phyloP scores from a whole-genome alignment of 345 rosid genomes.

The Limnanthes douglasii region DNA sequence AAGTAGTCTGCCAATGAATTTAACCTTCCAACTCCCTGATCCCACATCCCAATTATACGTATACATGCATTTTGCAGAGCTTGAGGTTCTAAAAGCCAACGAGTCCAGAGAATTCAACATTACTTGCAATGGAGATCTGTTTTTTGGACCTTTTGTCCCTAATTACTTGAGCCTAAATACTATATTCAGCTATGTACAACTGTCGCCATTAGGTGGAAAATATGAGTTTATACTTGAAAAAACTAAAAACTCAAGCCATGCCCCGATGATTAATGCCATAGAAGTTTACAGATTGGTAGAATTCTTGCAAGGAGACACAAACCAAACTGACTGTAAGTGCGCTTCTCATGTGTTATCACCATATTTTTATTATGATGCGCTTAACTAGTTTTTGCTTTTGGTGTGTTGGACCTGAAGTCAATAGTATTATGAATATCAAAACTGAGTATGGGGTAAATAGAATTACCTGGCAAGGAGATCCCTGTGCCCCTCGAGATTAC shows the following conservation, averaged over 20 bases:
- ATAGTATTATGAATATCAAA: conserved; percentile 15
- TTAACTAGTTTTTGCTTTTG: background rate
- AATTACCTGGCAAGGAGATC: conserved; percentile 43
- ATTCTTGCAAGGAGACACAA: conserved; percentile 7
- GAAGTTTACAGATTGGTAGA: conserved; percentile 11
- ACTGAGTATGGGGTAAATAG: conserved; percentile 15
- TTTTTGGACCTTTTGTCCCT: conserved; percentile 7
- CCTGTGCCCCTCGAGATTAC: conserved; percentile 12
- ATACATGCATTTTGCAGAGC: conserved; percentile 24
- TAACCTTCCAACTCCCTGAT: background rate
- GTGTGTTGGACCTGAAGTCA: too few species aligned
- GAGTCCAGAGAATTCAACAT: conserved; percentile 13
- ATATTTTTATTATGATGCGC: background rate
- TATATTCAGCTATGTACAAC: background rate
- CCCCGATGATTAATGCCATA: conserved; percentile 17
- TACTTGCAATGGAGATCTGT: background rate
- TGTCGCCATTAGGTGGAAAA: background rate
- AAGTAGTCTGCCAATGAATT: conserved; percentile 1
- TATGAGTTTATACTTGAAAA: background rate
- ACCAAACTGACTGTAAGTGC: conserved; percentile 17
- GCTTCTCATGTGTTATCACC: background rate
- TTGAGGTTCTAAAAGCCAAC: conserved; percentile 2
- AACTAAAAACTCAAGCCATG: conserved; percentile 3
- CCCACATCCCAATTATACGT: conserved; percentile 7
- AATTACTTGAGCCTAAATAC: conserved; percentile 5